Percentiles rank a stretch among this genome's conserved stretches.
phyloP scores from a whole-genome alignment of 345 rosid species.

The Gossypium longicalyx region DNA sequence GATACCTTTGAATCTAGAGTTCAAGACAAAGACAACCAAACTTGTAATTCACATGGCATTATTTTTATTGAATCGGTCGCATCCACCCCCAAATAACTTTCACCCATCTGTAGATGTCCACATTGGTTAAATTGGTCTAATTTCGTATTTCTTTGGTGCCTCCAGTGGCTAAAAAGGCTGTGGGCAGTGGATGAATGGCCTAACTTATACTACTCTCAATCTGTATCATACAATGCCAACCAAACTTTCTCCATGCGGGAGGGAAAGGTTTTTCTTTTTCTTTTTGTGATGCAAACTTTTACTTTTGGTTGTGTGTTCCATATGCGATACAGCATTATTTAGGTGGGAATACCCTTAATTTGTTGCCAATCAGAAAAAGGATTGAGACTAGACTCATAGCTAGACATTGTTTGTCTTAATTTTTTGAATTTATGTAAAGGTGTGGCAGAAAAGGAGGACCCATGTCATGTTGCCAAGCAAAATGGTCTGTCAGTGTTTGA shows the following conservation, averaged over 20 bases:
- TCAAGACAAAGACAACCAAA: slow-evolving; percentile 13
- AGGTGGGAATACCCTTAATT: slow-evolving; percentile 7
- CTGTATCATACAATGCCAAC: background rate
- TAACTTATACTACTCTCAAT: background rate
- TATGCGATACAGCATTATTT: slow-evolving; percentile 15
- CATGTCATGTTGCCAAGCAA: slow-evolving; percentile 19
- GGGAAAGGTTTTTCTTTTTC: background rate
- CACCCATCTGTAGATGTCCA: background rate
- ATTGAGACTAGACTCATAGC: background rate
- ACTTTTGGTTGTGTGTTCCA: background rate
- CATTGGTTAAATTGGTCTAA: background rate
- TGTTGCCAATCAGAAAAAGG: background rate
- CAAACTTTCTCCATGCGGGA: slow-evolving; percentile 13
- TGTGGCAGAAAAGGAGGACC: slow-evolving; percentile 23
- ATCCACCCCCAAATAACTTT: background rate
- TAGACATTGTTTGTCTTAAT: background rate
- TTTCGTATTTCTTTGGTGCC: background rate
- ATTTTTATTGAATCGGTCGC: background rate
- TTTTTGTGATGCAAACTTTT: slow-evolving; percentile 10
- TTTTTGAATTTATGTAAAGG: slow-evolving; percentile 10
- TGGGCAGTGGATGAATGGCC: background rate
- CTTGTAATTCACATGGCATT: background rate
- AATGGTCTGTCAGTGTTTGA: background rate
- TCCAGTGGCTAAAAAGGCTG: background rate
- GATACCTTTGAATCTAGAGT: slow-evolving; percentile 13